phyloP scores from a whole-genome alignment of 2,329 filamentous ascomycete species.

The Periconia sp. region DNA sequence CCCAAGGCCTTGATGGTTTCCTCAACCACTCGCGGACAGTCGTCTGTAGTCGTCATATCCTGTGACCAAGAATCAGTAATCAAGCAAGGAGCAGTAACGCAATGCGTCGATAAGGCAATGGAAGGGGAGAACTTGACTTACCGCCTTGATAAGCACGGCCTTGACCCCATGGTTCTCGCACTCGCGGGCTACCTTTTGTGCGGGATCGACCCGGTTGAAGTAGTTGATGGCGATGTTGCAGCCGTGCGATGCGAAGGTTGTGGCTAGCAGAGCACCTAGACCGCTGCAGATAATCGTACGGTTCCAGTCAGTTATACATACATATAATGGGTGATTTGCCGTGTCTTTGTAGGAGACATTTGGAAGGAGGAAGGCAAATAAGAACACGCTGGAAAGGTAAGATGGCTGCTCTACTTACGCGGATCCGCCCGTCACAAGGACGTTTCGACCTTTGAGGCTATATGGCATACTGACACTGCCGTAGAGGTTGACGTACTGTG shows the following conservation, averaged over 20 bases:
- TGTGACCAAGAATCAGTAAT: slow-evolving; percentile 23
- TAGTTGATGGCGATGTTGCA: slow-evolving; percentile 76
- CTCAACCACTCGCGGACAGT: slow-evolving; percentile 61
- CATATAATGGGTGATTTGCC: too few relatives aligned
- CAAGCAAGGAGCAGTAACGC: not conserved
- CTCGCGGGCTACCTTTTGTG: slow-evolving; percentile 59
- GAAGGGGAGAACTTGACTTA: slow-evolving; percentile 36
- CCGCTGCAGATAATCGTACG: slow-evolving; percentile 52
- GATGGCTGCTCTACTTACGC: slow-evolving; percentile 48
- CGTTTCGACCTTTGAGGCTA: slow-evolving; percentile 61
- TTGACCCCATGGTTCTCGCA: slow-evolving; percentile 57
- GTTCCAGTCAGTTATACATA: too few relatives aligned
- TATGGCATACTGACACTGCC: slow-evolving; percentile 61
- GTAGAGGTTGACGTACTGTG: not conserved
- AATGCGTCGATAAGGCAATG: not conserved
- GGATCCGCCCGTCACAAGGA: slow-evolving; percentile 66
- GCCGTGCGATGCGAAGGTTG: slow-evolving; percentile 68
- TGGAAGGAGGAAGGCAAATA: not conserved
- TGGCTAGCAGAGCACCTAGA: slow-evolving; percentile 68
- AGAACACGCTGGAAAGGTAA: not conserved
- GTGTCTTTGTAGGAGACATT: too few relatives aligned
- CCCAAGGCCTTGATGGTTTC: slow-evolving; percentile 63
- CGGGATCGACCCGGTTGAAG: slow-evolving; percentile 61
- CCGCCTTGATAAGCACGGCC: slow-evolving; percentile 61
- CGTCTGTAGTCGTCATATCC: slow-evolving; percentile 63